These are phyloP conservation scores for Fusarium proliferatum DNA, from an alignment of 2,329 filamentous ascomycete genomes.

Conservation along the genomic window DNA sequence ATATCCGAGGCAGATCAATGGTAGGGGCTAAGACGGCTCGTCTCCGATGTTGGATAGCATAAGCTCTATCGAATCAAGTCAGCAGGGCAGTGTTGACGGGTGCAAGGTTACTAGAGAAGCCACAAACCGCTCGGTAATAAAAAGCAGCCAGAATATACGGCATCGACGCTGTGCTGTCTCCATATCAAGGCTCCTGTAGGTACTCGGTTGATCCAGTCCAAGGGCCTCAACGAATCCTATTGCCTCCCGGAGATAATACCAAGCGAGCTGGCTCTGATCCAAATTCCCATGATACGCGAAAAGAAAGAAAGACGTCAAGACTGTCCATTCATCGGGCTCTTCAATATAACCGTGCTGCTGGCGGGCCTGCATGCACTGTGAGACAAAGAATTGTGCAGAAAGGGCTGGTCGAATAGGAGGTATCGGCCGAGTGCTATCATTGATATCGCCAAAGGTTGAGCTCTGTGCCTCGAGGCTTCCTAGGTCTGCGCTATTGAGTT, in stretches of 20 bases:
- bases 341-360: slow-evolving; percentile 24
- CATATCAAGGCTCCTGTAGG: slow-evolving; percentile 17
- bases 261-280: slow-evolving; percentile 24
- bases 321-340: slow-evolving; percentile 34
- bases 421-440: background rate
- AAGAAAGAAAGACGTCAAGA: slow-evolving; percentile 39
- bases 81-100: background rate
- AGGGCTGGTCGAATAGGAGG: background rate
- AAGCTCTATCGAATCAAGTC: slow-evolving; percentile 22
- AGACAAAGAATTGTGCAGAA: slow-evolving; percentile 10
- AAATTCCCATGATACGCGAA: slow-evolving; percentile 35
- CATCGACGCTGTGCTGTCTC: slow-evolving; percentile 22
- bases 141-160: slow-evolving; percentile 40
- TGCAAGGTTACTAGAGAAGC: background rate
- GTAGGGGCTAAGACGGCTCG: slow-evolving; percentile 25
- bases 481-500: slow-evolving; percentile 27
- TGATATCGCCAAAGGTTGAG: background rate
- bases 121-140: slow-evolving; percentile 35
- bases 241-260: slow-evolving; percentile 39
- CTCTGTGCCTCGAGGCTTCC: background rate
- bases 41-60: slow-evolving; percentile 34
- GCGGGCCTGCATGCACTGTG: slow-evolving; percentile 26
- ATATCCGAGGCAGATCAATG: slow-evolving; percentile 33
- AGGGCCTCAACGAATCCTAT: slow-evolving; percentile 35
- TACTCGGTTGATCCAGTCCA: slow-evolving; percentile 25